A percentile compares a stretch with the other conserved stretches of the same genome.
These are phyloP conservation scores for Gyrodon tennesseensis DNA, from an alignment of 1,284 basidiomycete species.

Conservation along the genomic window DNA sequence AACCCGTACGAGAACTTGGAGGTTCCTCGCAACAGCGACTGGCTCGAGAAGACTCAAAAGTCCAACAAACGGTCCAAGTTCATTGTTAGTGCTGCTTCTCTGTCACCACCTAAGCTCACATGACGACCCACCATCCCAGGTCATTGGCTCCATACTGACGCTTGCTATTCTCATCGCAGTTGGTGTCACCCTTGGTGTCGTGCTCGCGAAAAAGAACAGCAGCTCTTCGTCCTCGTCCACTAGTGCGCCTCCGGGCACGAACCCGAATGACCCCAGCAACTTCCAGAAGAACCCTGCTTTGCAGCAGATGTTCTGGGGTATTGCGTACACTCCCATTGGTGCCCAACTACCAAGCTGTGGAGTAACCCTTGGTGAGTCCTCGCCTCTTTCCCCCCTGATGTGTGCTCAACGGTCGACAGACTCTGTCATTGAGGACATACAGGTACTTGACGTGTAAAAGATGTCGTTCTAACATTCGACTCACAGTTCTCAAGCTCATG, in stretches of 20 bases:
- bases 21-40: conserved; percentile 37
- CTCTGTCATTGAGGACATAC: conserved; percentile 56
- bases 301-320: conserved; percentile 65
- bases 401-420: conserved; percentile 31
- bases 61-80: conserved; percentile 42
- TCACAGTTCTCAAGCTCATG: conserved; percentile 47
- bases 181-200: conserved; percentile 41
- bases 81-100: conserved; percentile 35
- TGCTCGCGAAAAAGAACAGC: conserved; percentile 42
- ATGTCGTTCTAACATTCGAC: not conserved
- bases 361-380: conserved; percentile 49
- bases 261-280: conserved; percentile 61
- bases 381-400: not conserved
- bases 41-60: conserved; percentile 40
- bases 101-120: not conserved
- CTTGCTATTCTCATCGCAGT: conserved; percentile 38
- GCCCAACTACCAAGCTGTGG: conserved; percentile 55
- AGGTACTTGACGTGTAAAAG: conserved; percentile 40
- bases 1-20: conserved; percentile 38
- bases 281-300: conserved; percentile 64
- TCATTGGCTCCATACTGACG: conserved; percentile 41
- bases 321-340: conserved; percentile 73
- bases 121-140: conserved; percentile 32
- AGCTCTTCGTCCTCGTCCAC: conserved; percentile 12
- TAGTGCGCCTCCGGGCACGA: conserved; percentile 44